Evolutionary conservation across 2,329 filamentous ascomycete genomes (phyloP).

Genomic region (Capronia epimyces): DNA sequence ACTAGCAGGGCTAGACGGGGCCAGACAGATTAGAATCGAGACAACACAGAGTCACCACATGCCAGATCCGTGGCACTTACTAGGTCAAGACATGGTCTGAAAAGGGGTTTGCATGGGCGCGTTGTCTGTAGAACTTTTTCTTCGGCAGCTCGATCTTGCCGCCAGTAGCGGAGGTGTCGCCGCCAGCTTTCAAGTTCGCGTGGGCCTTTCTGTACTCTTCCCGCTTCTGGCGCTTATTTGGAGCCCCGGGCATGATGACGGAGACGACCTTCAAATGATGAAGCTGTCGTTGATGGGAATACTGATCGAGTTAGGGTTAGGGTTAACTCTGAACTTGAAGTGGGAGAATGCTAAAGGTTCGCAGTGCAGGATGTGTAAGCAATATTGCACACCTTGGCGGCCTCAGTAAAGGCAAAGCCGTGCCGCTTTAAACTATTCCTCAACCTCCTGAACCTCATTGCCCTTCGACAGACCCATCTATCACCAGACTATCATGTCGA

Average conservation of each 20-base stretch:
- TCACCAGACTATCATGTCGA: too few species aligned
- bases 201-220: conserved; percentile 58
- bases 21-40: not conserved
- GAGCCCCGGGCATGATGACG: conserved; percentile 30
- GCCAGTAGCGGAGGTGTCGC: conserved; percentile 24
- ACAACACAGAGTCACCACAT: not conserved
- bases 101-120: conserved; percentile 96
- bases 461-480: too few species aligned
- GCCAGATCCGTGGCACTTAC: conserved; percentile 49
- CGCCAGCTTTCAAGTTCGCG: conserved; percentile 16
- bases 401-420: too few species aligned
- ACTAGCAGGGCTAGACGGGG: conserved; percentile 59
- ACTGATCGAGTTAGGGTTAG: too few species aligned
- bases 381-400: too few species aligned
- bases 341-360: too few species aligned
- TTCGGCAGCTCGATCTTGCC: conserved; percentile 62
- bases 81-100: conserved; percentile 87
- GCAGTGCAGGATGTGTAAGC: too few species aligned
- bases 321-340: too few species aligned
- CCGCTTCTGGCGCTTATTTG: conserved; percentile 61
- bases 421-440: too few species aligned
- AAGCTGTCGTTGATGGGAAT: not conserved
- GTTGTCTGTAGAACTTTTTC: conserved; percentile 94
- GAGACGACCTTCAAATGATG: not conserved
- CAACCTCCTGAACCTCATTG: too few species aligned